phyloP scores from a whole-genome alignment of 2,329 filamentous ascomycete species.

The Endoconidiophora polonica region DNA sequence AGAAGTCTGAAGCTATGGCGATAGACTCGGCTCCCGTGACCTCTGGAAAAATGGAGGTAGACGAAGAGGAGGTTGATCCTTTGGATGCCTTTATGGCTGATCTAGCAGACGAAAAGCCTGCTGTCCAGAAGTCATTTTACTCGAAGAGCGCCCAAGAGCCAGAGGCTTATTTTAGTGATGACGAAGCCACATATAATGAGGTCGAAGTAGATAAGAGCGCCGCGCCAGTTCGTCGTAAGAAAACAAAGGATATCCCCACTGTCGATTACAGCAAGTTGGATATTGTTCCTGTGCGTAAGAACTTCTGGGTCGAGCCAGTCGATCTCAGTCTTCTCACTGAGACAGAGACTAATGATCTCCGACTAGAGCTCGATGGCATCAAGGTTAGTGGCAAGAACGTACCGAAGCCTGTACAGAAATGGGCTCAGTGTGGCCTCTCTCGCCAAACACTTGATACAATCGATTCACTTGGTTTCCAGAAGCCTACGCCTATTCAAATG shows the following conservation, averaged over 20 bases:
- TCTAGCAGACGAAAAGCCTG: conserved; percentile 31
- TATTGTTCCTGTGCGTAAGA: conserved; percentile 74
- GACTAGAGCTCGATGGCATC: conserved; percentile 84
- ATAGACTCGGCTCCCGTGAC: conserved; percentile 15
- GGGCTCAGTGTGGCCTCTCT: conserved; percentile 86
- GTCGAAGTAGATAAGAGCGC: conserved; percentile 30
- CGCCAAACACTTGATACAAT: conserved; percentile 78
- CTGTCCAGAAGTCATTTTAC: conserved; percentile 11
- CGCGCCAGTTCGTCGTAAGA: conserved; percentile 56
- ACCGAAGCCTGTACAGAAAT: conserved; percentile 88
- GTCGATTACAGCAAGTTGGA: conserved; percentile 78
- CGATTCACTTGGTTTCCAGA: conserved; percentile 63
- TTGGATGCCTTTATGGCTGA: conserved; percentile 94
- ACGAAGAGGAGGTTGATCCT: conserved; percentile 53
- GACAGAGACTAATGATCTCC: conserved; percentile 64
- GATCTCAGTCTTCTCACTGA: conserved; percentile 73
- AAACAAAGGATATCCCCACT: conserved; percentile 72
- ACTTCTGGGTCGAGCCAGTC: conserved; percentile 83
- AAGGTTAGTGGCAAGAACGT: conserved; percentile 79
- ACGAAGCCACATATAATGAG: conserved; percentile 46
- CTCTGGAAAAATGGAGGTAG: conserved; percentile 38
- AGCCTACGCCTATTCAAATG: conserved; percentile 84
- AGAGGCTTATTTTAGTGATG: conserved; percentile 76
- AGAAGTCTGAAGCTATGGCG: conserved; percentile 18
- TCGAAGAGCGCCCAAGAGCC: conserved; percentile 46